These are phyloP conservation scores for Spinellus fusiger DNA, from an alignment of 192 early-diverging fungal genomes.

Conservation along the genomic window DNA sequence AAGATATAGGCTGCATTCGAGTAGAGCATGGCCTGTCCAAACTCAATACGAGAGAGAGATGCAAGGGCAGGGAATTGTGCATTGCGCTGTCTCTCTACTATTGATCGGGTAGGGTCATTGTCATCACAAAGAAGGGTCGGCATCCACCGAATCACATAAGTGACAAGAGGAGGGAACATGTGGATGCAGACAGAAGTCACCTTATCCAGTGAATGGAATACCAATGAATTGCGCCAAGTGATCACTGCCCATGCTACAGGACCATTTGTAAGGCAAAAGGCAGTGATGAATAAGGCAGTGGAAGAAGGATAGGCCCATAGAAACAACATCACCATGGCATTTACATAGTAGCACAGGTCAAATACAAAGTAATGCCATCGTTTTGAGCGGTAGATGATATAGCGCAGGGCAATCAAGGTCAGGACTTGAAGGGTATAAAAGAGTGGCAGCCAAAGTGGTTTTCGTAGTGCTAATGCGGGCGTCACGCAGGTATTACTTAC, in stretches of 20 bases:
- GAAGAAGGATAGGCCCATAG: conserved; percentile 44
- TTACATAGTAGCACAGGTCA: conserved; percentile 58
- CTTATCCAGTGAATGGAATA: conserved; percentile 63
- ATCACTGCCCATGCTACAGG: conserved; percentile 63
- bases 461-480: conserved; percentile 39
- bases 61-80: conserved; percentile 41
- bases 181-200: conserved; percentile 61
- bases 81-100: conserved; percentile 27
- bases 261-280: conserved; percentile 47
- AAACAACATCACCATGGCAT: conserved; percentile 45
- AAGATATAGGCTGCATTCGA: conserved; percentile 18
- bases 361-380: conserved; percentile 57
- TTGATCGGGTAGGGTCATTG: conserved; percentile 6
- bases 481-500: conserved; percentile 60
- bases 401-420: conserved; percentile 39
- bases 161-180: conserved; percentile 53
- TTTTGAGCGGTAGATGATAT: conserved; percentile 47
- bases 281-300: conserved; percentile 31
- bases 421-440: conserved; percentile 46
- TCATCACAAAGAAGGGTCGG: conserved; percentile 14
- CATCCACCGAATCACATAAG: conserved; percentile 57
- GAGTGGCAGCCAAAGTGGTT: conserved; percentile 49
- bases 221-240: conserved; percentile 51
- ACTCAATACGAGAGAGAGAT: not conserved
- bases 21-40: conserved; percentile 10